These are phyloP conservation scores for Fusarium nematophilum DNA, from an alignment of 2,329 filamentous ascomycete species.

Conservation along the genomic window DNA sequence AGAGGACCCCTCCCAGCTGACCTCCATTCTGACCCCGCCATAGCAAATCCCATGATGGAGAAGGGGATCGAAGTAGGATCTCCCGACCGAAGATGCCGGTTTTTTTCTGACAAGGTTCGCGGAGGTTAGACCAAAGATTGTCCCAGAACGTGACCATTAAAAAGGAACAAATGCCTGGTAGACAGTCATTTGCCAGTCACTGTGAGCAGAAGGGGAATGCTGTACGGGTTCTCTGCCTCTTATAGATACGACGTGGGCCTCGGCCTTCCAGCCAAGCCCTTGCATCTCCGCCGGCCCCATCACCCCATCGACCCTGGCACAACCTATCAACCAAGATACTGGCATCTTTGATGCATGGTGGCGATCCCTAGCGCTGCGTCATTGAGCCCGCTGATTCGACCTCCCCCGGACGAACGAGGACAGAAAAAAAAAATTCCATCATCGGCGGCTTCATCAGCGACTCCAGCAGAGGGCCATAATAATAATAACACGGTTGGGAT, in stretches of 20 bases:
- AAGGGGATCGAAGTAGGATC: not conserved
- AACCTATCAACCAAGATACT: constrained; percentile 20
- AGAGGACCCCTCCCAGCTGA: constrained; percentile 18
- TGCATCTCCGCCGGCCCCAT: constrained; percentile 10
- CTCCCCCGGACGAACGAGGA: constrained; percentile 3
- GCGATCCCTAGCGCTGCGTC: constrained; percentile 30
- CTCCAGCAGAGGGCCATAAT: not conserved
- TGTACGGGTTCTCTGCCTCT: not conserved
- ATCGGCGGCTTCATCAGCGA: constrained; percentile 5
- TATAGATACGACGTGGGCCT: constrained; percentile 15
- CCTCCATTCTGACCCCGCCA: constrained; percentile 27
- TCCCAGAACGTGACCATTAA: not conserved
- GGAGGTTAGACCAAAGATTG: not conserved
- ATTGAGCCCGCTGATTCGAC: constrained; percentile 17
- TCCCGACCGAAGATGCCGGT: not conserved
- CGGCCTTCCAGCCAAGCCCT: constrained; percentile 6
- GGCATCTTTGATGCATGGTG: constrained; percentile 22
- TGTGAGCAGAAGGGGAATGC: too few relatives aligned
- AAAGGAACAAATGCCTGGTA: not conserved
- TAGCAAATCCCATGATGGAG: constrained; percentile 5
- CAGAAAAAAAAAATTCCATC: constrained; percentile 6
- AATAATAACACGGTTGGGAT: not conserved
- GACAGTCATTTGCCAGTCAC: not conserved
- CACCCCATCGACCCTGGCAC: constrained; percentile 8
- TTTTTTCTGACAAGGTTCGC: not conserved